phyloP scores from a whole-genome alignment of 805 yeast species.

The Sugiyamaella smithiae region DNA sequence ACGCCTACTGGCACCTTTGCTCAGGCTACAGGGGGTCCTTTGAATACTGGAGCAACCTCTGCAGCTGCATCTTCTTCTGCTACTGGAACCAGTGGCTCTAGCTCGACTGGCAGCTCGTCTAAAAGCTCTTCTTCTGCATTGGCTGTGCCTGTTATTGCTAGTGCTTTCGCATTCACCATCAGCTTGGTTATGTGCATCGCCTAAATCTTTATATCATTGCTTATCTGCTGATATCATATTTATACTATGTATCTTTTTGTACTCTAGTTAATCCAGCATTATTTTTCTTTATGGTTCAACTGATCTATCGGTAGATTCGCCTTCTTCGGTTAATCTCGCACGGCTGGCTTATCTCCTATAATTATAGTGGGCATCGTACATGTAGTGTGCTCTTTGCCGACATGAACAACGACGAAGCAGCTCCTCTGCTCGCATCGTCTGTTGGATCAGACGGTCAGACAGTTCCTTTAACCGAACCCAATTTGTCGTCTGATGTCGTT shows the following conservation, averaged over 20 bases:
- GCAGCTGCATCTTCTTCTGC: background rate
- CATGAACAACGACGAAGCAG: background rate
- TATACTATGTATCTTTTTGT: background rate
- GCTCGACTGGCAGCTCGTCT: background rate
- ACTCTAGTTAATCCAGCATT: background rate
- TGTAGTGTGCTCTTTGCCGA: too few relatives aligned
- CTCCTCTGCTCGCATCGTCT: too few relatives aligned
- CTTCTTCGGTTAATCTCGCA: too few relatives aligned
- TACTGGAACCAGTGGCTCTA: background rate
- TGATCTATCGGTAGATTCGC: too few relatives aligned
- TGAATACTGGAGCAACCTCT: background rate
- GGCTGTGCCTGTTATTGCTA: conserved; percentile 2
- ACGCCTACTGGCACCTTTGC: background rate
- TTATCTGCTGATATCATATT: background rate
- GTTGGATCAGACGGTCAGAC: too few relatives aligned
- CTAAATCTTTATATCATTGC: background rate
- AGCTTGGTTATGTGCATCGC: conserved; percentile 5
- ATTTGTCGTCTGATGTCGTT: too few relatives aligned
- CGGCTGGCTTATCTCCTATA: too few relatives aligned
- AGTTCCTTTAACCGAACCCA: too few relatives aligned
- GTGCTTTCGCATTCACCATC: background rate
- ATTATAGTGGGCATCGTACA: too few relatives aligned
- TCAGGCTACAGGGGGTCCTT: background rate
- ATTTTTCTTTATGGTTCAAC: too few relatives aligned
- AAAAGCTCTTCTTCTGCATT: conserved; percentile 2